These are phyloP conservation scores for Nannochloropsis salina DNA, from an alignment of 108 stramenopile genomes.

Conservation along the genomic window DNA sequence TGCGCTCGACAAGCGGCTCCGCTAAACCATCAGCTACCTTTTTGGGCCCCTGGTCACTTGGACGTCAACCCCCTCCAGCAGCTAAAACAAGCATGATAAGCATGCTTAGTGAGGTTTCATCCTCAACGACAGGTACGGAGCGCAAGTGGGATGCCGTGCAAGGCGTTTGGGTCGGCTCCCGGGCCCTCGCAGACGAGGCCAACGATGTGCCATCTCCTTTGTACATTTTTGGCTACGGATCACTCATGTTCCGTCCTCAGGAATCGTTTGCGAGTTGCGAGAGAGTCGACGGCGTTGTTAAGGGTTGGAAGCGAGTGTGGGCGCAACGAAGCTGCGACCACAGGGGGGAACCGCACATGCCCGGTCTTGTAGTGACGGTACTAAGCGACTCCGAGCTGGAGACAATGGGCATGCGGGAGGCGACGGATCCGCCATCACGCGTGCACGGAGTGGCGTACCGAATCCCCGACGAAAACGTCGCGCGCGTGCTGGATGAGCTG, in stretches of 20 bases:
- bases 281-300: conserved; percentile 31
- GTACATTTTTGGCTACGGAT: conserved; percentile 46
- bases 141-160: conserved; percentile 30
- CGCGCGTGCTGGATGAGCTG: conserved; percentile 37
- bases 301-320: conserved; percentile 42
- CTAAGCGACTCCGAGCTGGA: conserved; percentile 42
- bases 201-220: conserved; percentile 40
- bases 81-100: no score
- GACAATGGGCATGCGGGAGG: conserved; percentile 35
- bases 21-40: no score
- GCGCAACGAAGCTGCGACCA: conserved; percentile 48
- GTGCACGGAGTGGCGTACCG: conserved; percentile 44
- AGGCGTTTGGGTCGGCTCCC: conserved; percentile 44
- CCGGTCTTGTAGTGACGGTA: conserved; percentile 43
- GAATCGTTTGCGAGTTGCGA: conserved; percentile 40
- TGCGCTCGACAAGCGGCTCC: no score
- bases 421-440: conserved; percentile 33
- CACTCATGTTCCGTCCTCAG: conserved; percentile 44
- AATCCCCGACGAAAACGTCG: conserved; percentile 30
- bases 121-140: neutral
- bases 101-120: no score
- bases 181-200: conserved; percentile 29
- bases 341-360: conserved; percentile 38
- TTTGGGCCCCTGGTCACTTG: no score
- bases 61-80: no score